phyloP scores from a whole-genome alignment of 2,329 filamentous ascomycete species.

The Macroventuria anomochaeta region DNA sequence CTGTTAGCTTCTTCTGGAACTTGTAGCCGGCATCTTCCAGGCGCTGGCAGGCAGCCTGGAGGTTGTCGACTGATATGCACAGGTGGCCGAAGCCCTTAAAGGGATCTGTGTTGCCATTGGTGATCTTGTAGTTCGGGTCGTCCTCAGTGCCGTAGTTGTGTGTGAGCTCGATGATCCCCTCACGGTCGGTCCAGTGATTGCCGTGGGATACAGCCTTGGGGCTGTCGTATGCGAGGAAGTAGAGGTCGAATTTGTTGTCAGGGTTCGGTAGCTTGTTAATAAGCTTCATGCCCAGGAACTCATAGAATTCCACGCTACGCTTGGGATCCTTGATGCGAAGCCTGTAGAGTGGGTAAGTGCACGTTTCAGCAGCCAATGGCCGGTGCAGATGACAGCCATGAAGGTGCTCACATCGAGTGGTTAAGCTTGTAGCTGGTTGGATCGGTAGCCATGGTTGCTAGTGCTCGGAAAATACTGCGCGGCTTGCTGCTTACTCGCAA shows the following conservation, averaged over 20 bases:
- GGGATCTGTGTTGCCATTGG: slow-evolving; percentile 91
- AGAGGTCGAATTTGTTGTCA: slow-evolving; percentile 91
- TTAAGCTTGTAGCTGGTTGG: slow-evolving; percentile 70
- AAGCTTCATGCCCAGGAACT: slow-evolving; percentile 85
- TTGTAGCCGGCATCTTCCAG: slow-evolving; percentile 88
- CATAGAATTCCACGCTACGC: slow-evolving; percentile 85
- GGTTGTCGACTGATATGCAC: slow-evolving; percentile 71
- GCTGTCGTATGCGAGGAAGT: slow-evolving; percentile 90
- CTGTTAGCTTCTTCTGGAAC: slow-evolving; percentile 93
- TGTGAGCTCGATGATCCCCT: slow-evolving; percentile 87
- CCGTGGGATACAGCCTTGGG: slow-evolving; percentile 75
- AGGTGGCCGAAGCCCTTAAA: slow-evolving; percentile 85
- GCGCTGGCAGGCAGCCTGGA: slow-evolving; percentile 87
- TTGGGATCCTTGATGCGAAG: slow-evolving; percentile 93
- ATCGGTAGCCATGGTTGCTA: slow-evolving; percentile 63
- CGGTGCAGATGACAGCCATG: slow-evolving; percentile 11
- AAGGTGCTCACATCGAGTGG: slow-evolving; percentile 58
- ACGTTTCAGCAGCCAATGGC: slow-evolving; percentile 9
- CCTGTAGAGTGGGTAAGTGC: slow-evolving; percentile 19
- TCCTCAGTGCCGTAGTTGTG: slow-evolving; percentile 88
- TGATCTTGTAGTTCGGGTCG: slow-evolving; percentile 78
- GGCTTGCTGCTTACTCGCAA: slow-evolving; percentile 17
- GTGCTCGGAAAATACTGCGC: slow-evolving; percentile 27
- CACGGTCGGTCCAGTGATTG: slow-evolving; percentile 78
- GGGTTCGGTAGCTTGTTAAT: slow-evolving; percentile 82